Evolutionary conservation across 2,329 filamentous ascomycete genomes (phyloP), one percentile per base, ranked within the genome.

Genomic region (Xylariaceae sp.): DNA sequence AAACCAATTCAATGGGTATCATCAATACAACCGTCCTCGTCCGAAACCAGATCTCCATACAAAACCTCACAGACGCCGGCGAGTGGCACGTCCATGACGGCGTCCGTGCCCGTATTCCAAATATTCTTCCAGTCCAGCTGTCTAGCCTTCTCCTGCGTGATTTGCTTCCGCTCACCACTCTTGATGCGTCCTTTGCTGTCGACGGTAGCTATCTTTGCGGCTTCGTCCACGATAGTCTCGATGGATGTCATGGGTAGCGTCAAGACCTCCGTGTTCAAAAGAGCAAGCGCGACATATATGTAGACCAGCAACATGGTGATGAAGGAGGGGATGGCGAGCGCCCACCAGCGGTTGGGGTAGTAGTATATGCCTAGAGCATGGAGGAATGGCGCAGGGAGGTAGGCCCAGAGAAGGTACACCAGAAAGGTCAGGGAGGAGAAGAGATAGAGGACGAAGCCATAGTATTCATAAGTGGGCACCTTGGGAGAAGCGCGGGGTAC

Each of bases 391-490:
- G 88, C 90, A 0, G 94, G 94, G 6, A 97, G 84, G 72, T 94
- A 97, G 13, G 88, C 88, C 94, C 92, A 97, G 11, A 86, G 75
- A 13, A 86, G 74, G 69, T 83, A 88, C 65, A 82, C 78, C 67
- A 88, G 76, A 68, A 97, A 97, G 2, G 84, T 84, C 47, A 94
- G 77, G 18, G 87, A 90, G 56, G 88, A 92, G 66, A 93, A 90
- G 38, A 99, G 81, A 74, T 99, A 97, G 45, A 99, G 82, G 48
- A 96, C 93, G 73, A 99, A 99, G 68, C 94, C 94, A 70, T 97
- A 97, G 81, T 97, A 99, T 69, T 99, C 94, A 75, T 99, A 97
- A 0, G 94, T 99, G n/a, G 94, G 94, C 2, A 99, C 92, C 68
- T 94, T 91, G 1, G 94, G 94, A 48, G 87, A 87, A 1, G 91